A percentile compares a stretch with the other conserved stretches of the same genome.
Conservation (phyloP, 176 grass and related monocot species). For the Echinochloa phyllopogon region DNA sequence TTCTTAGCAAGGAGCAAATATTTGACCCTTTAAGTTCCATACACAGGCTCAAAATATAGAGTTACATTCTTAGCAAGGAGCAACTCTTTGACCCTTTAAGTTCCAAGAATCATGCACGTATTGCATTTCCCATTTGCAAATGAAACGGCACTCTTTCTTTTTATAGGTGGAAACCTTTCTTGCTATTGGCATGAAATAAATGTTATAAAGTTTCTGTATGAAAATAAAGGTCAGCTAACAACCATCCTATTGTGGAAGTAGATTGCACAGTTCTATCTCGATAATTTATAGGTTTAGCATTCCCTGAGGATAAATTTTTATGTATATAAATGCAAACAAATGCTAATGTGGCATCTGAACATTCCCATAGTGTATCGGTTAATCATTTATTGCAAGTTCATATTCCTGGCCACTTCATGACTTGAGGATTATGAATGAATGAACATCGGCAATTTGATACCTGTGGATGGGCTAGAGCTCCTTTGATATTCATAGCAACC, state of each 20-base stretch:
- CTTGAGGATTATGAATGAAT: not conserved
- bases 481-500: conserved; percentile 67
- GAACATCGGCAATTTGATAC: conserved; percentile 31
- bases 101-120: not conserved
- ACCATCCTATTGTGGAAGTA: not conserved
- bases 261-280: not conserved
- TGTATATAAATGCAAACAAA: not conserved
- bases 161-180: not conserved
- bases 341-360: not conserved
- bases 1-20: no score
- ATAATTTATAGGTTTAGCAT: conserved; percentile 3
- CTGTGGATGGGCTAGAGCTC: conserved; percentile 85
- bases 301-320: not conserved
- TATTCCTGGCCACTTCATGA: not conserved
- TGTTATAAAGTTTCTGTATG: not conserved
- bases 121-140: not conserved
- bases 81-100: not conserved
- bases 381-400: not conserved
- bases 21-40: no score
- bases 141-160: not conserved
- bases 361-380: not conserved
- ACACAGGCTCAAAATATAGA: no score
- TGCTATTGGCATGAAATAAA: not conserved
- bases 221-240: not conserved
- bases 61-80: no score